Evolutionary conservation across 257 asterid genomes (phyloP).

Genomic region (Nicotiana undulata): DNA sequence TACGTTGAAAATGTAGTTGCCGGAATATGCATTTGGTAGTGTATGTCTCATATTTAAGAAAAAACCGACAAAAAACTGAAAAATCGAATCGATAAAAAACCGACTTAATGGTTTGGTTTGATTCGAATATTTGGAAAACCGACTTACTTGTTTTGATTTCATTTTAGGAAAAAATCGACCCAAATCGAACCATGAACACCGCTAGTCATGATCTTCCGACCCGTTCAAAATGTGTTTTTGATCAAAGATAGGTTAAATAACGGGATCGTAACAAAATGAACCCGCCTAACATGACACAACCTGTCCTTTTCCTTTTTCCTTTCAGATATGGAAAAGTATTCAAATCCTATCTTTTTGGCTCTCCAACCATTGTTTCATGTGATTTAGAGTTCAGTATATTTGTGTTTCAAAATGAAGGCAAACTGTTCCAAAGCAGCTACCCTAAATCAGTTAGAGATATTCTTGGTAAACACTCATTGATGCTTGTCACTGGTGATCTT

Average conservation of each 20-base stretch:
- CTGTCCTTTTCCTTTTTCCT: background rate
- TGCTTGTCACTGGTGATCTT: conserved; percentile 46
- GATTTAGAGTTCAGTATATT: conserved; percentile 49
- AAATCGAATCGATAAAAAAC: no score
- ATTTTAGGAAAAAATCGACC: no score
- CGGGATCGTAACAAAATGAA: background rate
- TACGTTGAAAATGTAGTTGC: no score
- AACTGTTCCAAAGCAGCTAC: conserved; percentile 44
- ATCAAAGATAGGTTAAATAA: background rate
- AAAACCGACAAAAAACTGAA: no score
- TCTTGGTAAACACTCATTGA: conserved; percentile 48
- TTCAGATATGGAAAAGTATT: conserved; percentile 61
- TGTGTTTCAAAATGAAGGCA: conserved; percentile 65
- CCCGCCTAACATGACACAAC: background rate
- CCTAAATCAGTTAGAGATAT: conserved; percentile 56
- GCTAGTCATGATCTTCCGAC: no score
- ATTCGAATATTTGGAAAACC: no score
- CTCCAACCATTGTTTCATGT: conserved; percentile 68
- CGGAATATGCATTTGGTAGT: no score
- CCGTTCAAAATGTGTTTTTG: no score
- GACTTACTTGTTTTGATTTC: no score
- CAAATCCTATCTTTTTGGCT: conserved; percentile 57
- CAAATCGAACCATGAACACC: no score
- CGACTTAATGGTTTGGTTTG: no score
- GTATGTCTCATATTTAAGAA: no score